Evolutionary conservation across 108 stramenopile genomes (phyloP).

Genomic region (Thalassiosira profunda): DNA sequence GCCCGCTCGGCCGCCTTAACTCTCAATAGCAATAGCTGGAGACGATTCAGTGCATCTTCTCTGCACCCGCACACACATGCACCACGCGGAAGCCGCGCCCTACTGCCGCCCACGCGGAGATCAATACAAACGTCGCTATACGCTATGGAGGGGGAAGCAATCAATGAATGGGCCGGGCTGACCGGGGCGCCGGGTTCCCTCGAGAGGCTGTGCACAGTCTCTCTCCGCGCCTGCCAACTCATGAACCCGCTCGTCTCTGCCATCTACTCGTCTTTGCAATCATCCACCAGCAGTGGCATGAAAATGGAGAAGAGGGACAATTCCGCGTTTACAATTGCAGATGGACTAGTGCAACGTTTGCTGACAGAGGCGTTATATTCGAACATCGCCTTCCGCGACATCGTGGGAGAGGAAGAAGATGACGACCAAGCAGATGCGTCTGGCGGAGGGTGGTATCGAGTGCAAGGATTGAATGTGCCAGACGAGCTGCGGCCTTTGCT

Average conservation of each 20-base stretch:
- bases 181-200: no score
- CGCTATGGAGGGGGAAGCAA: no score
- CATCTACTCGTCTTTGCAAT: conserved; percentile 31
- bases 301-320: conserved; percentile 46
- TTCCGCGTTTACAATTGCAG: conserved; percentile 65
- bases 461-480: conserved; percentile 27
- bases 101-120: no score
- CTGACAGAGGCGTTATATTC: conserved; percentile 41
- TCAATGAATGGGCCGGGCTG: no score
- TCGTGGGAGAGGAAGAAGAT: conserved; percentile 50
- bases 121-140: no score
- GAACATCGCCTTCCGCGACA: conserved; percentile 21
- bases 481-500: conserved; percentile 30
- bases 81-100: no score
- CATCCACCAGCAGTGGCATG: background rate
- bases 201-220: conserved; percentile 32
- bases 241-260: conserved; percentile 49
- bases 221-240: conserved; percentile 40
- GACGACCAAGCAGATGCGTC: background rate
- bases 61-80: no score
- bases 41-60: no score
- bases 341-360: conserved; percentile 62
- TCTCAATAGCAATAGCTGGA: no score
- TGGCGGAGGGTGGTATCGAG: conserved; percentile 15
- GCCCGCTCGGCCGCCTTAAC: no score